Percentiles rank a stretch among this genome's conserved stretches.
Evolutionary conservation across 768 basidiomycete genomes (phyloP).

Genomic region (Lactifluus piperatus): DNA sequence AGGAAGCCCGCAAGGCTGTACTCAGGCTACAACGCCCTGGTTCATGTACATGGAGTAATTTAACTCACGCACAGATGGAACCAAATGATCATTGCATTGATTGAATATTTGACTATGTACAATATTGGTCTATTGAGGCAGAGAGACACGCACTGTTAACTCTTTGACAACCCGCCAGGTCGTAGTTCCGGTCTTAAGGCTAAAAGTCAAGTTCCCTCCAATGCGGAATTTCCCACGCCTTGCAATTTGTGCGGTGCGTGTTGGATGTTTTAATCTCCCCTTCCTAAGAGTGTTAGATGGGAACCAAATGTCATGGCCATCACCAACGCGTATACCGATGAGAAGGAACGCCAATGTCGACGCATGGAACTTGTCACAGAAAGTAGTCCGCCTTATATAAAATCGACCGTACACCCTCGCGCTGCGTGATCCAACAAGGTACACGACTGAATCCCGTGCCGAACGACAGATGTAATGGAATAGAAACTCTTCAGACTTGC

Average conservation of each 20-base stretch:
- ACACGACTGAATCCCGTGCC: neutral
- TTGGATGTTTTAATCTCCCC: neutral
- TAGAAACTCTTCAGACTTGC: slow-evolving; percentile 3
- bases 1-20: neutral
- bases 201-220: neutral
- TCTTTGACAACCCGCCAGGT: neutral
- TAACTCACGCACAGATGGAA: neutral
- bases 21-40: neutral
- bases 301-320: slow-evolving; percentile 1
- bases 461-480: neutral
- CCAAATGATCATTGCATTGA: neutral
- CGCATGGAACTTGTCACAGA: neutral
- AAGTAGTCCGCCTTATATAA: neutral
- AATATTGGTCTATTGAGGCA: neutral
- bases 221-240: neutral
- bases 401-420: slow-evolving; percentile 8
- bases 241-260: neutral
- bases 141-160: neutral
- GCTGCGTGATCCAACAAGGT: slow-evolving; percentile 2
- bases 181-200: neutral
- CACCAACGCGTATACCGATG: slow-evolving; percentile 3
- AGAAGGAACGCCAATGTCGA: neutral
- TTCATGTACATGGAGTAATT: neutral
- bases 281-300: neutral
- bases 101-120: slow-evolving; percentile 1